These are phyloP conservation scores for Heterotrichella gracilis DNA, from an alignment of 352 stramenopile species.

Conservation along the genomic window DNA sequence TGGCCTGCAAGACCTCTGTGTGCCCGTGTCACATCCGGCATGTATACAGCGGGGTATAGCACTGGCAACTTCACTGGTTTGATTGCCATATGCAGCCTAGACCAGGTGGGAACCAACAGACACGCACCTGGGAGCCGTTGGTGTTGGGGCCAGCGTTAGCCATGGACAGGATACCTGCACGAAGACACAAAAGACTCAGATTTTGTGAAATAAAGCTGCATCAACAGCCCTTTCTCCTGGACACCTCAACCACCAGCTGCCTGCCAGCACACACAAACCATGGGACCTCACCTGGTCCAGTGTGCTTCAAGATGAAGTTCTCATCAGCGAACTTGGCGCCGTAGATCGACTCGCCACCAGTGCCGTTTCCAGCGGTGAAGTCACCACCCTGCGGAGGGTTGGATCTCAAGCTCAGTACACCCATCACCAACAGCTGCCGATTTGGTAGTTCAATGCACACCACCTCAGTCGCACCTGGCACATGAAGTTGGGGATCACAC, in stretches of 20 bases:
- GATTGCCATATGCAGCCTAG: too few species aligned
- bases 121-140: slow-evolving; percentile 57
- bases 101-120: too few species aligned
- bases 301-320: slow-evolving; percentile 21
- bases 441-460: too few species aligned
- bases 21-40: too few species aligned
- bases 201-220: too few species aligned
- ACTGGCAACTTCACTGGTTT: too few species aligned
- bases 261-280: slow-evolving; percentile 25
- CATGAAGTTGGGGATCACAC: slow-evolving; percentile 39
- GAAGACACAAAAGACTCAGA: too few species aligned
- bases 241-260: too few species aligned
- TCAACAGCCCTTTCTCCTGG: too few species aligned
- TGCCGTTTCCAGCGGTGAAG: slow-evolving; percentile 29
- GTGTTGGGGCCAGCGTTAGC: slow-evolving; percentile 41
- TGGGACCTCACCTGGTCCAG: slow-evolving; percentile 15
- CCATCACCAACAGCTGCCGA: too few species aligned
- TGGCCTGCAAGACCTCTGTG: too few species aligned
- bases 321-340: slow-evolving; percentile 24
- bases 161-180: slow-evolving; percentile 28
- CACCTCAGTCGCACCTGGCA: slow-evolving; percentile 30
- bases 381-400: slow-evolving; percentile 20
- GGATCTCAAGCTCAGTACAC: neutral
- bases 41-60: too few species aligned
- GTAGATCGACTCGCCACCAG: slow-evolving; percentile 43